A percentile compares a stretch with the other conserved stretches of the same genome.
These are phyloP conservation scores for Pseudovirgaria hyperparasitica DNA, from an alignment of 2,329 filamentous ascomycete genomes.

Conservation along the genomic window DNA sequence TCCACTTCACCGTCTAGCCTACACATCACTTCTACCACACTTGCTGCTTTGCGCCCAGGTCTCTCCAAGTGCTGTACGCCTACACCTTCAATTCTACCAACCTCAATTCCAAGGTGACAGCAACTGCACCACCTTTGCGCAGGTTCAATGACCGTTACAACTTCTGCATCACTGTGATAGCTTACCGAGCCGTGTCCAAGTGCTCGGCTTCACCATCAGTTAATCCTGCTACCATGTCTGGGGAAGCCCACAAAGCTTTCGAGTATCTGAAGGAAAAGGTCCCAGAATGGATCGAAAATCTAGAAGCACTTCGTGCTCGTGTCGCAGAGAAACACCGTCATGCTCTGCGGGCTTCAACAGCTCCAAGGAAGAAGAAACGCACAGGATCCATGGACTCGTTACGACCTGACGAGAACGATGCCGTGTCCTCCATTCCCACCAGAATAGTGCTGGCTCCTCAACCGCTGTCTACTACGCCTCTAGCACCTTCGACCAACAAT, in stretches of 20 bases:
- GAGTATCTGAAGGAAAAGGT: slow-evolving; percentile 24
- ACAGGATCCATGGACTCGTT: slow-evolving; percentile 26
- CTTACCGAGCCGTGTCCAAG: not conserved
- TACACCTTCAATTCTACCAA: too few relatives aligned
- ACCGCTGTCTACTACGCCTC: slow-evolving; percentile 5
- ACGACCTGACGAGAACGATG: slow-evolving; percentile 9
- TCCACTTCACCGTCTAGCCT: too few relatives aligned
- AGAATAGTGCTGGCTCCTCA: slow-evolving; percentile 10
- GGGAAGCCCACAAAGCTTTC: slow-evolving; percentile 25
- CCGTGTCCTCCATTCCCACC: slow-evolving; percentile 9
- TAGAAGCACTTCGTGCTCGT: slow-evolving; percentile 19
- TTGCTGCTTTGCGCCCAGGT: too few relatives aligned
- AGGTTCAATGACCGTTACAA: too few relatives aligned
- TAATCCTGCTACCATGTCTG: slow-evolving; percentile 16
- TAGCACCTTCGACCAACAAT: too few relatives aligned
- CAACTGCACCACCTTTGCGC: too few relatives aligned
- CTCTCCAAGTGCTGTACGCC: too few relatives aligned
- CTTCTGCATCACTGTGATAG: too few relatives aligned
- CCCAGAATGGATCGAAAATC: slow-evolving; percentile 22
- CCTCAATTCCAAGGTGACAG: too few relatives aligned
- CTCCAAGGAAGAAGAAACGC: slow-evolving; percentile 16
- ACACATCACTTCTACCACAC: too few relatives aligned
- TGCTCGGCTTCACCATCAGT: not conserved
- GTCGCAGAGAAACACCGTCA: slow-evolving; percentile 21
- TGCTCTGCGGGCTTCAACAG: slow-evolving; percentile 14